Base-by-base conservation (phyloP, 495 filamentous ascomycete species). In the Aspergillus avenaceus region DNA sequence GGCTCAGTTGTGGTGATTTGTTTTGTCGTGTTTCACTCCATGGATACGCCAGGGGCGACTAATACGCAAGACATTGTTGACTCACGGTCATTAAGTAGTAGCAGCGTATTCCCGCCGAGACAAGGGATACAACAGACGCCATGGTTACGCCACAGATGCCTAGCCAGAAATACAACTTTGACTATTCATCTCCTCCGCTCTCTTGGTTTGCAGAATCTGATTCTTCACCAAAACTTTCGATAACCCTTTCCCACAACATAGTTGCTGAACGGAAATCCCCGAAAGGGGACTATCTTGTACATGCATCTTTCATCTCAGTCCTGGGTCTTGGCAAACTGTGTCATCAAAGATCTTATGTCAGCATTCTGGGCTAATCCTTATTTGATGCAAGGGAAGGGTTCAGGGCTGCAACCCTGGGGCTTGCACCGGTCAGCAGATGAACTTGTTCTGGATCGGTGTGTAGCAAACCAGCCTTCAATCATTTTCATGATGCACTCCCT, bases 341-440 rank as follows among this genome's bases (percentile, higher is more conserved):
- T n/a, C n/a, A n/a, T n/a, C n/a, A n/a, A n/a, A n/a, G n/a, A n/a
- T n/a, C n/a, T n/a, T n/a, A 52, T 48, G 47, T 55, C 54, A 51
- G 42, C 47, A 46, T 49, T 40, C 41, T 18, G 32, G 40, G 32
- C 58, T 62, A 64, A 32, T 22, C 62, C 50, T 29, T 14, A 60
- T 57, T 6, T 29, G 52, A 55, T 52, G 54, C 52, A 63, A 62
- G 58, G 55, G 53, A 53, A 65, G 60, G 63, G 61, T 42, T 61
- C 50, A 63, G 63, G 58, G 58, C 56, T 58, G 16, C 4, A 55
- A 50, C 52, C 56, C 54, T 65, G 62, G 62, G 58, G 55, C 50
- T 59, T 49, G 19, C 14, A 13, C 37, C 27, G 43, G 59, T 62
- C 62, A 65, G 56, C 56, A 49, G 62, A 58, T 36, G 51, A 46